phyloP scores from a whole-genome alignment of 495 filamentous ascomycete genomes.

The Penicillium waksmanii region DNA sequence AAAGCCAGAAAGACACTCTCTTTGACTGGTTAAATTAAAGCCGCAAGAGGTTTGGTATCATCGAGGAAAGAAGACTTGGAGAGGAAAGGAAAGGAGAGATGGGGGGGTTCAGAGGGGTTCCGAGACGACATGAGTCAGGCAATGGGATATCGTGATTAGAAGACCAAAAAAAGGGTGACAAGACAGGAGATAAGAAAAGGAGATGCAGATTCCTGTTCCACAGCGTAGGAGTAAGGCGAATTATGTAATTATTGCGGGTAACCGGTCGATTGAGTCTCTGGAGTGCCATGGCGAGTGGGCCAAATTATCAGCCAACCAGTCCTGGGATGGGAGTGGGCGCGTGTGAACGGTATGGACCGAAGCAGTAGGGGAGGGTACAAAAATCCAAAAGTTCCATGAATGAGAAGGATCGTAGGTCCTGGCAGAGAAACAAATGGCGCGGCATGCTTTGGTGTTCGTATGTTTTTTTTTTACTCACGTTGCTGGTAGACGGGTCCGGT shows the following conservation, averaged over 20 bases:
- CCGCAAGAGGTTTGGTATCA: slow-evolving; percentile 48
- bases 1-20: slow-evolving; percentile 42
- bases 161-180: slow-evolving; percentile 14
- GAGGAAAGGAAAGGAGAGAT: slow-evolving; percentile 22
- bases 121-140: slow-evolving; percentile 44
- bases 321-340: slow-evolving; percentile 15
- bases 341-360: slow-evolving; percentile 13
- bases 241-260: slow-evolving; percentile 46
- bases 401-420: slow-evolving; percentile 12
- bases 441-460: slow-evolving; percentile 14
- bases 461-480: slow-evolving; percentile 54
- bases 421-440: slow-evolving; percentile 21
- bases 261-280: slow-evolving; percentile 49
- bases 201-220: slow-evolving; percentile 29
- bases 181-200: slow-evolving; percentile 16
- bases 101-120: slow-evolving; percentile 25
- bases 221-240: slow-evolving; percentile 18
- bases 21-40: slow-evolving; percentile 39
- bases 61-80: slow-evolving; percentile 42
- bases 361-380: background rate
- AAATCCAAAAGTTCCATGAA: slow-evolving; percentile 18
- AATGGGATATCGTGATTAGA: slow-evolving; percentile 46
- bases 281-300: slow-evolving; percentile 28
- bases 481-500: slow-evolving; percentile 77
- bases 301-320: slow-evolving; percentile 32